Evolutionary conservation across 2,329 filamentous ascomycete species (phyloP), one percentile per base, ranked within the genome.

Genomic region (Lojkania enalia): DNA sequence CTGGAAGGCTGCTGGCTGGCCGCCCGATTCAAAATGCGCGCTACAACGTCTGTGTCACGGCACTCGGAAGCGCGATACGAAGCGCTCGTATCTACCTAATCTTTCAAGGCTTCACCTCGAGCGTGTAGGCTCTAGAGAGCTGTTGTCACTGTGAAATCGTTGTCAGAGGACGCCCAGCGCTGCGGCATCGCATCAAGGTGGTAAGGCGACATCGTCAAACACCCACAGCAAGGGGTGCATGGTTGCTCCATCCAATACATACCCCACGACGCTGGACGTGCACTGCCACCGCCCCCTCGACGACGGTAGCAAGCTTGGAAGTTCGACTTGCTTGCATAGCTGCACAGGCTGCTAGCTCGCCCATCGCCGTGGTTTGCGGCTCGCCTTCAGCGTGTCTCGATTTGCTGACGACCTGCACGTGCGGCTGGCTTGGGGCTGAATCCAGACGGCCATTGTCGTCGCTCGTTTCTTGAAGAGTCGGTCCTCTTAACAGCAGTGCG

Each of bases 221-320:
- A n/a, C n/a, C n/a, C n/a, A n/a, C n/a, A n/a, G n/a, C n/a, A n/a
- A n/a, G n/a, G n/a, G n/a, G n/a, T n/a, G n/a, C n/a, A n/a, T n/a
- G n/a, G n/a, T n/a, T n/a, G n/a, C n/a, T n/a, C n/a, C n/a, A n/a
- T n/a, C n/a, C n/a, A n/a, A n/a, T n/a, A n/a, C n/a, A n/a, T 11
- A 33, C 27, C 37, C 23, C 32, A 44, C 42, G 32, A 23, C 30
- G n/a, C 29, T 16, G 20, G 23, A 21, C 29, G 38, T 48, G 60
- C 57, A 66, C 63, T 63, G 63, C 63, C 63, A 65, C 63, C 52
- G 56, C 60, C 45, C 51, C 52, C 53, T 47, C 39, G 46, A 54
- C 47, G 55, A 48, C 39, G 59, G 59, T 58, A 61, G 46, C n/a
- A n/a, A n/a, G n/a, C n/a, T n/a, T n/a, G n/a, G n/a, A n/a, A n/a